Percentiles rank a stretch among this genome's conserved stretches.
These are phyloP conservation scores for Mucuna pruriens DNA, from an alignment of 306 rosid genomes.

Conservation along the genomic window DNA sequence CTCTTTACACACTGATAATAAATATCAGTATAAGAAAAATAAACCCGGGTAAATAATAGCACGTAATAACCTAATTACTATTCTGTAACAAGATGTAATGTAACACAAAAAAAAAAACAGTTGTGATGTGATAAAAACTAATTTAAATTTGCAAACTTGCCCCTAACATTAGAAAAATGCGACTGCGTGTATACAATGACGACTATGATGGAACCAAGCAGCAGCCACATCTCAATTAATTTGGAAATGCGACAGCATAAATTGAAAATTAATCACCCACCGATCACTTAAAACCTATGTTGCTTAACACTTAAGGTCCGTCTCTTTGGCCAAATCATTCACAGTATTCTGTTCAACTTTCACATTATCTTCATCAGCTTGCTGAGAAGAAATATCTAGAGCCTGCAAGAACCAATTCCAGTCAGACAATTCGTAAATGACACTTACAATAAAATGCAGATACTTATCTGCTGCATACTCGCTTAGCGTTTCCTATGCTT, in stretches of 20 bases:
- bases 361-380: constrained; percentile 56
- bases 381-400: constrained; percentile 58
- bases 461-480: constrained; percentile 2
- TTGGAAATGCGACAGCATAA: constrained; percentile 24
- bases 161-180: constrained; percentile 9
- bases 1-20: background rate
- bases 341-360: constrained; percentile 61
- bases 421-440: background rate
- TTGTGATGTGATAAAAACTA: background rate
- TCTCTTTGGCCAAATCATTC: constrained; percentile 63
- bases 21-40: background rate
- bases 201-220: constrained; percentile 10
- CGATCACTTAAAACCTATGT: constrained; percentile 21
- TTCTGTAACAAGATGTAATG: background rate
- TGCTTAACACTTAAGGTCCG: constrained; percentile 34
- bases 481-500: constrained; percentile 1
- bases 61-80: background rate
- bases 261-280: constrained; percentile 27
- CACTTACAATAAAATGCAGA: constrained; percentile 1
- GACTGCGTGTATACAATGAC: background rate
- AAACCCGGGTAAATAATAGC: background rate
- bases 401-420: constrained; percentile 57
- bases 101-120: background rate
- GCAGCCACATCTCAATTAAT: constrained; percentile 32
- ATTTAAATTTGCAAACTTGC: background rate